Evolutionary conservation across 2,329 filamentous ascomycete species (phyloP).

Genomic region (Trichoderma gracile): DNA sequence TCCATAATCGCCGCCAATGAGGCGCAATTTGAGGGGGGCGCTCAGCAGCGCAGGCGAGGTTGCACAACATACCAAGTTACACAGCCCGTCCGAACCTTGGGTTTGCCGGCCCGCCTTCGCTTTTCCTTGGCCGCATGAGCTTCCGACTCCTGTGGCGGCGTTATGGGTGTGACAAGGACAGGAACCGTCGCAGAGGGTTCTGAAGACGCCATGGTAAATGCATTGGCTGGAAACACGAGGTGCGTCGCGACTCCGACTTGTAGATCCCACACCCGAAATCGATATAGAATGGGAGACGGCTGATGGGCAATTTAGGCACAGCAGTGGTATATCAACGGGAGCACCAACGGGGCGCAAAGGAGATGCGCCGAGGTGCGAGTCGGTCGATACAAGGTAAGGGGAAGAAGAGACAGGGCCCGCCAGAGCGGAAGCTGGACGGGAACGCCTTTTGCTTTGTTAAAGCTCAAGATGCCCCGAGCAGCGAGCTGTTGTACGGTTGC

Average conservation of each 20-base stretch:
- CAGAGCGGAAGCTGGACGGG: neutral
- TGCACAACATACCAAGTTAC: conserved; percentile 42
- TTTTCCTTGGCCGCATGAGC: conserved; percentile 17
- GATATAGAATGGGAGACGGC: too few species aligned
- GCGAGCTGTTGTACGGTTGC: neutral
- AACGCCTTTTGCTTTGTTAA: neutral
- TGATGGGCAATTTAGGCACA: neutral
- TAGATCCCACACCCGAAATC: neutral
- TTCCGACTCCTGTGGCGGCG: conserved; percentile 21
- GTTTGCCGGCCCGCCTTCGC: conserved; percentile 41
- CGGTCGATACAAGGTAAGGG: neutral
- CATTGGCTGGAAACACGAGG: conserved; percentile 17
- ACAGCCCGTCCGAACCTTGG: conserved; percentile 44
- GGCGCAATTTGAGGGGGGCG: neutral
- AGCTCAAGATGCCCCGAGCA: neutral
- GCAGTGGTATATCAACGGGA: neutral
- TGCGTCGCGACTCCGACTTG: conserved; percentile 1
- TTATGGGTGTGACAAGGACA: conserved; percentile 14
- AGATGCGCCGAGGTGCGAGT: neutral
- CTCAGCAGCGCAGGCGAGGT: neutral
- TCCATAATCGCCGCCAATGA: neutral
- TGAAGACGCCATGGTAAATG: conserved; percentile 17
- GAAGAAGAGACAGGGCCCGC: neutral
- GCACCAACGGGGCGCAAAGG: conserved; percentile 10
- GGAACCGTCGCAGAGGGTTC: conserved; percentile 7